Percentiles rank a stretch among this genome's conserved stretches.
Conservation (phyloP, 208 protist species). For the Leishmania tarentolae region DNA sequence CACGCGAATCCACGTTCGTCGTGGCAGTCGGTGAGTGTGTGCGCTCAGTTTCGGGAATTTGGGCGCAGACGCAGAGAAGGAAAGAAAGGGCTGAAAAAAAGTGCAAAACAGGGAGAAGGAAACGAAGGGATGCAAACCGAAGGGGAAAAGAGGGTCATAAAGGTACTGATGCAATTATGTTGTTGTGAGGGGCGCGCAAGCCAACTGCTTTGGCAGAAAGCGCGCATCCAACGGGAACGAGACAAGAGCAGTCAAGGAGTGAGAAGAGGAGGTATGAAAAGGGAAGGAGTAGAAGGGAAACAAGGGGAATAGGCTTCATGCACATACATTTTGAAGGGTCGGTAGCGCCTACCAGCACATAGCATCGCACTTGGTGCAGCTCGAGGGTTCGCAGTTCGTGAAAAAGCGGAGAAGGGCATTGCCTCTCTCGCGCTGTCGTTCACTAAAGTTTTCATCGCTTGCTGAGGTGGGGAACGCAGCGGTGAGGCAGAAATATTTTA, state of each 20-base stretch:
- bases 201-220: neutral
- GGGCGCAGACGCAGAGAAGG: conserved; percentile 1
- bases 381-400: neutral
- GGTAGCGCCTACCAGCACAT: neutral
- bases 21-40: neutral
- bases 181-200: conserved; percentile 2
- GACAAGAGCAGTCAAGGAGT: neutral
- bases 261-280: neutral
- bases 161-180: conserved; percentile 32
- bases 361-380: neutral
- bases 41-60: neutral
- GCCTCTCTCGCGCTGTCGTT: too few relatives aligned
- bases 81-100: conserved; percentile 3
- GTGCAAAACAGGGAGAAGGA: neutral
- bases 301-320: neutral
- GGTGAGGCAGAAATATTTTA: neutral
- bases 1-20: neutral
- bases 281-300: neutral
- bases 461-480: neutral
- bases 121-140: conserved; percentile 4
- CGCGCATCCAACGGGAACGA: neutral
- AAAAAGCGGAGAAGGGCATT: neutral
- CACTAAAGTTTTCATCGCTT: too few relatives aligned
- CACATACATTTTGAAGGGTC: neutral
- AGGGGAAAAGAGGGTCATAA: neutral